Percentiles rank a stretch among this genome's conserved stretches.
phyloP scores from a whole-genome alignment of 2,329 filamentous ascomycete species.

The Aspergillus aculeatinus region DNA sequence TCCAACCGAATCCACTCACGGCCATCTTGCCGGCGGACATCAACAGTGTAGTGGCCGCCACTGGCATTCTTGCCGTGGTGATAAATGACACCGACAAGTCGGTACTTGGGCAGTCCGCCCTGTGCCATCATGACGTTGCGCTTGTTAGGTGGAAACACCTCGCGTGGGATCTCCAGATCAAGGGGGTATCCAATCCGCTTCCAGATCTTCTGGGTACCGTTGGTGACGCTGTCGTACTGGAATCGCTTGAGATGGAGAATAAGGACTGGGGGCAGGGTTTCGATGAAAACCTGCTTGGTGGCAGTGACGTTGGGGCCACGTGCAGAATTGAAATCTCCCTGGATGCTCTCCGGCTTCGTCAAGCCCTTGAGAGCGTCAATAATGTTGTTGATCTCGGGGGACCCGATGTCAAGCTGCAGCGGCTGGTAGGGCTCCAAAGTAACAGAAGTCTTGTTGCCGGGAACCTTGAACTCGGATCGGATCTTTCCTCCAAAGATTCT shows the following conservation, averaged over 20 bases:
- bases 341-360: slow-evolving; percentile 78
- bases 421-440: slow-evolving; percentile 93
- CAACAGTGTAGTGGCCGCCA: slow-evolving; percentile 96
- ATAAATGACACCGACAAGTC: slow-evolving; percentile 86
- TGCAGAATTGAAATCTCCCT: slow-evolving; percentile 78
- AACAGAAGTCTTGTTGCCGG: slow-evolving; percentile 84
- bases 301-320: slow-evolving; percentile 74
- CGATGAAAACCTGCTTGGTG: slow-evolving; percentile 93
- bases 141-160: slow-evolving; percentile 77
- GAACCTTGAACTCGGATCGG: slow-evolving; percentile 82
- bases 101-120: slow-evolving; percentile 76
- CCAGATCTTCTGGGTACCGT: slow-evolving; percentile 93
- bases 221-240: slow-evolving; percentile 81
- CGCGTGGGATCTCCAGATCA: slow-evolving; percentile 88
- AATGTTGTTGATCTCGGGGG: slow-evolving; percentile 83
- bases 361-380: slow-evolving; percentile 83
- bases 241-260: slow-evolving; percentile 97
- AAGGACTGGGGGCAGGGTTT: slow-evolving; percentile 83
- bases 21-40: slow-evolving; percentile 91
- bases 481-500: slow-evolving; percentile 93
- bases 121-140: slow-evolving; percentile 64
- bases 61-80: slow-evolving; percentile 97
- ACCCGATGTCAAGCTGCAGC: slow-evolving; percentile 89
- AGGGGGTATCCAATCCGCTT: slow-evolving; percentile 96
- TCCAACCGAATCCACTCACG: slow-evolving; percentile 94